Evolutionary conservation across 805 yeast genomes (phyloP).

Genomic region (Clavispora carvajalis): DNA sequence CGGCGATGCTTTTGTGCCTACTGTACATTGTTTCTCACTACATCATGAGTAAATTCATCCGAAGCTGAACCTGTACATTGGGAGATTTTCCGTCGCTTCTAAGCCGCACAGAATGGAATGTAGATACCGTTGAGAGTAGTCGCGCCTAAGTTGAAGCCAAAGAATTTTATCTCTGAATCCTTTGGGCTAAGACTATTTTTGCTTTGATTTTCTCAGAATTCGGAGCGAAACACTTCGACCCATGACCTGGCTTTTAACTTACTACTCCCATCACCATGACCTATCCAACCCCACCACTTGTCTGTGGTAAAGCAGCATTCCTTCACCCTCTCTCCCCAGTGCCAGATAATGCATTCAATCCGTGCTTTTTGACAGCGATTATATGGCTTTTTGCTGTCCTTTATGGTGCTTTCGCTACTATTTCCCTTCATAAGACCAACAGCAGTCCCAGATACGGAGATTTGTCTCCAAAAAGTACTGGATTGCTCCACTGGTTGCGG

Average conservation of each 20-base stretch:
- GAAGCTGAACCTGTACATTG: not conserved
- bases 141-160: too few relatives aligned
- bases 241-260: not conserved
- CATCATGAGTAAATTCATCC: too few relatives aligned
- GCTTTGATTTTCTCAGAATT: too few relatives aligned
- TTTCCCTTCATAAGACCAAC: not conserved
- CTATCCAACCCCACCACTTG: not conserved
- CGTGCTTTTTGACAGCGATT: constrained; percentile 23
- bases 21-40: too few relatives aligned
- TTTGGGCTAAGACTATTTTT: too few relatives aligned
- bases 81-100: not conserved
- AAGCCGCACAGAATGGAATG: not conserved
- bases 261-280: not conserved
- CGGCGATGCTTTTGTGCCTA: too few relatives aligned
- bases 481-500: constrained; percentile 21
- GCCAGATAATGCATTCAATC: constrained; percentile 30
- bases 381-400: constrained; percentile 7
- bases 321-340: constrained; percentile 19
- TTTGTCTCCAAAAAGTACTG: constrained; percentile 19
- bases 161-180: too few relatives aligned
- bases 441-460: constrained; percentile 13
- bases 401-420: constrained; percentile 4
- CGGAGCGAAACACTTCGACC: too few relatives aligned
- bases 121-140: not conserved
- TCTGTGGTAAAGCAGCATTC: constrained; percentile 14